phyloP scores from a whole-genome alignment of 164 flowering plant genomes.

The Nymphaea thermarum region DNA sequence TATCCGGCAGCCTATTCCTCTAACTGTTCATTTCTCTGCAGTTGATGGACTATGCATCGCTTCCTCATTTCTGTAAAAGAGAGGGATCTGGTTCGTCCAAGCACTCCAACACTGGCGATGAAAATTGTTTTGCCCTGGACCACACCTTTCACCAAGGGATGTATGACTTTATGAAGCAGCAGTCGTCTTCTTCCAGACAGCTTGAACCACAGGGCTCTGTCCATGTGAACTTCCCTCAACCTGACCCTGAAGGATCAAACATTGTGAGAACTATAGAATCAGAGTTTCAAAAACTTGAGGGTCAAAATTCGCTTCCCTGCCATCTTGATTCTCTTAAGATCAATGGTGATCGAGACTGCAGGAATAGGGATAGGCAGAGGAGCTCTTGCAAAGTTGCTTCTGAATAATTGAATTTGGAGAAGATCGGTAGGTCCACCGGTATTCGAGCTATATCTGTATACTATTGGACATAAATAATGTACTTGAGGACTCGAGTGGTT shows the following conservation, averaged over 20 bases:
- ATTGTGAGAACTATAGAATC: constrained; percentile 54
- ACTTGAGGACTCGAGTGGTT: too few relatives aligned
- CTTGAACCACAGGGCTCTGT: constrained; percentile 60
- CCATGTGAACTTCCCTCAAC: constrained; percentile 57
- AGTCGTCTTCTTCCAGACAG: constrained; percentile 15
- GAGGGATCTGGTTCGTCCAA: constrained; percentile 65
- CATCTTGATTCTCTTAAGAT: constrained; percentile 15
- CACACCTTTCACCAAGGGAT: constrained; percentile 76
- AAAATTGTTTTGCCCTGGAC: constrained; percentile 54
- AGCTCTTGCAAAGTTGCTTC: too few relatives aligned
- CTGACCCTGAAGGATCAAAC: constrained; percentile 32
- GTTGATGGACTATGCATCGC: constrained; percentile 71
- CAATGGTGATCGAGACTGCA: constrained; percentile 5
- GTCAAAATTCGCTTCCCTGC: constrained; percentile 18
- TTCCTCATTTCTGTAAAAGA: constrained; percentile 69
- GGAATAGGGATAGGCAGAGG: too few relatives aligned
- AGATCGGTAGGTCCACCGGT: too few relatives aligned
- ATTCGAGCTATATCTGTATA: too few relatives aligned
- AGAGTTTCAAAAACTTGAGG: constrained; percentile 40
- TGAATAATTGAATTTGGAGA: too few relatives aligned
- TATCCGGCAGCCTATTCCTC: too few relatives aligned
- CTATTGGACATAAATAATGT: too few relatives aligned
- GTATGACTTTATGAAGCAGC: constrained; percentile 58
- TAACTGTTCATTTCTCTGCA: constrained; percentile 12
- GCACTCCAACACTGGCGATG: constrained; percentile 18